phyloP scores from a whole-genome alignment of 1,284 basidiomycete genomes.

The Fistulinella cinereoalba region DNA sequence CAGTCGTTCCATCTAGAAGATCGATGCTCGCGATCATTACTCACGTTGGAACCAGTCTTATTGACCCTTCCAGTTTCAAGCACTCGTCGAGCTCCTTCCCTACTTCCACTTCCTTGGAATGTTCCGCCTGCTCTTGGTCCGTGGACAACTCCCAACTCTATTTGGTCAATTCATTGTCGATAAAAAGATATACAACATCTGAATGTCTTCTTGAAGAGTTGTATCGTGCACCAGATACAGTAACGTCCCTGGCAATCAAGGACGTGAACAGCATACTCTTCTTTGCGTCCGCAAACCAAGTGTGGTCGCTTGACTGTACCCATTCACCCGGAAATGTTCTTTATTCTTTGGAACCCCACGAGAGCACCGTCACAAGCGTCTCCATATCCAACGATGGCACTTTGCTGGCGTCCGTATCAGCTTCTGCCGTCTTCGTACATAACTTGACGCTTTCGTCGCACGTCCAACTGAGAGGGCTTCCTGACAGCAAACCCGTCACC shows the following conservation, averaged over 20 bases:
- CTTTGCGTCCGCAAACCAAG: conserved; percentile 46
- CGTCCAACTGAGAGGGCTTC: conserved; percentile 51
- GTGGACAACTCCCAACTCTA: conserved; percentile 52
- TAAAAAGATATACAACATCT: conserved; percentile 52
- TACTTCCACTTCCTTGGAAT: conserved; percentile 39
- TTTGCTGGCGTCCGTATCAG: conserved; percentile 55
- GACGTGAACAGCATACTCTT: conserved; percentile 46
- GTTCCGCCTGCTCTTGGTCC: conserved; percentile 51
- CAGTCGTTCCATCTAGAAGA: background rate
- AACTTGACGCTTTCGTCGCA: conserved; percentile 49
- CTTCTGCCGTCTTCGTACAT: conserved; percentile 53
- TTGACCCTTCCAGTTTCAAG: conserved; percentile 48
- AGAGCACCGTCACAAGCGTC: conserved; percentile 46
- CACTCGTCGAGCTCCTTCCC: conserved; percentile 40
- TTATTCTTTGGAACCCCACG: conserved; percentile 63
- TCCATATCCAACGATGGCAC: conserved; percentile 58
- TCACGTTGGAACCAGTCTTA: conserved; percentile 42
- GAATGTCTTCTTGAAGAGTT: conserved; percentile 44
- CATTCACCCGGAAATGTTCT: conserved; percentile 45
- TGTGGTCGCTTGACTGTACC: conserved; percentile 62
- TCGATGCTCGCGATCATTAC: conserved; percentile 51
- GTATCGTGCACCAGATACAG: conserved; percentile 32
- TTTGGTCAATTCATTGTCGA: conserved; percentile 43
- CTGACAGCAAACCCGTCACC: conserved; percentile 37
- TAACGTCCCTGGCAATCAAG: conserved; percentile 45